Evolutionary conservation across 225 moss, liverwort and hornwort species (phyloP).

Genomic region (Ulota crispa): DNA sequence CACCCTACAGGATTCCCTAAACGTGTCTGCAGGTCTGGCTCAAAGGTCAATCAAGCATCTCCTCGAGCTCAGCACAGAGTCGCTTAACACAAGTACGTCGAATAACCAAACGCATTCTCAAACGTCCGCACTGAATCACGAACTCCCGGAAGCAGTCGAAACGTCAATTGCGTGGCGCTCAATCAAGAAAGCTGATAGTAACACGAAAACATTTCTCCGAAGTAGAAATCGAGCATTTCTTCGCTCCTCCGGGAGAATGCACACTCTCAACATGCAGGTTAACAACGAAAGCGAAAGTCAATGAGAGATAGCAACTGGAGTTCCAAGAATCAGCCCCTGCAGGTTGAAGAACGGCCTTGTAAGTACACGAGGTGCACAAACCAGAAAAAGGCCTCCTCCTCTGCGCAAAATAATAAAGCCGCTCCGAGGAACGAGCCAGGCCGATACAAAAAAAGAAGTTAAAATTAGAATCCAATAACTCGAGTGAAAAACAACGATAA

Average conservation of each 20-base stretch:
- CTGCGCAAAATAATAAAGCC: slow-evolving; percentile 9
- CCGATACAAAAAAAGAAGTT: background rate
- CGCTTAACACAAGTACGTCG: background rate
- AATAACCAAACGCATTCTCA: slow-evolving; percentile 15
- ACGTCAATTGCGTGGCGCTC: slow-evolving; percentile 6
- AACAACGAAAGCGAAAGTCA: slow-evolving; percentile 23
- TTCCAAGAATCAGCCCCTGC: slow-evolving; percentile 22
- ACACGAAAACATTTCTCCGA: background rate
- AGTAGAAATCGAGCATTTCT: background rate
- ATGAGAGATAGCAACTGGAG: slow-evolving; percentile 15
- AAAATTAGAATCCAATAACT: background rate
- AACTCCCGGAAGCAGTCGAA: slow-evolving; percentile 28
- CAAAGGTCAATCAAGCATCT: background rate
- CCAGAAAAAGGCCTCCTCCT: background rate
- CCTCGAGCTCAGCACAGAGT: slow-evolving; percentile 9
- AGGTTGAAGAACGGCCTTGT: slow-evolving; percentile 12
- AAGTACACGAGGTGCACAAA: slow-evolving; percentile 10
- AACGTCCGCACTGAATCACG: background rate
- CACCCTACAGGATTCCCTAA: slow-evolving; percentile 17
- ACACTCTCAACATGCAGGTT: background rate
- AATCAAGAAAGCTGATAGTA: slow-evolving; percentile 7
- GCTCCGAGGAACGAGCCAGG: slow-evolving; percentile 4
- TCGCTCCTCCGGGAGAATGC: background rate
- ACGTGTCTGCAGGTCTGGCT: background rate
- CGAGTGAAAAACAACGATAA: slow-evolving; percentile 25